Evolutionary conservation across 2,329 filamentous ascomycete species (phyloP).

Genomic region (Hypoxylon sp.): DNA sequence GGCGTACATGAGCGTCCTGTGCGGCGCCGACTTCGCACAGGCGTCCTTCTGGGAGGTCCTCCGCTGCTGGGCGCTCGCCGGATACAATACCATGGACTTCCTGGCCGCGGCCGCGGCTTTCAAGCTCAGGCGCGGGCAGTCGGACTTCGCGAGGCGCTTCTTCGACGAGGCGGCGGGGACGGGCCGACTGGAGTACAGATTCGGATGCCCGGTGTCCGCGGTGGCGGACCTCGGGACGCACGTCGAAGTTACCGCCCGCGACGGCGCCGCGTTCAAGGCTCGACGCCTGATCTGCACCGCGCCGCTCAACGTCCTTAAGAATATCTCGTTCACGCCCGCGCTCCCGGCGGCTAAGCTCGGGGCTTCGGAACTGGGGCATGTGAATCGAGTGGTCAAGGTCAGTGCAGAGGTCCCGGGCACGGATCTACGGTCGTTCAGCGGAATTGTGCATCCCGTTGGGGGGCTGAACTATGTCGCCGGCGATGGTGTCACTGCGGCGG

Average conservation of each 20-base stretch:
- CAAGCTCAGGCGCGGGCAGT: slow-evolving; percentile 60
- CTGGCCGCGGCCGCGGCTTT: slow-evolving; percentile 57
- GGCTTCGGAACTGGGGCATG: background rate
- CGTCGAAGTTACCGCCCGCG: background rate
- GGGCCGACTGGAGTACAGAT: slow-evolving; percentile 56
- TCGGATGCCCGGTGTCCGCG: slow-evolving; percentile 54
- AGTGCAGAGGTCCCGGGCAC: background rate
- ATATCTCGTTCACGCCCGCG: background rate
- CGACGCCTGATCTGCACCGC: background rate
- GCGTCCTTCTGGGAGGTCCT: slow-evolving; percentile 62
- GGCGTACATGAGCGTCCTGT: slow-evolving; percentile 58
- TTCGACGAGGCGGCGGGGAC: slow-evolving; percentile 58
- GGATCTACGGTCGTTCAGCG: background rate
- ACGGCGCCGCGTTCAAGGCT: background rate
- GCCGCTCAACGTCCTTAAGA: background rate
- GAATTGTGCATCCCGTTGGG: slow-evolving; percentile 47
- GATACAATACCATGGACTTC: slow-evolving; percentile 56
- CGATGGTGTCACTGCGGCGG: slow-evolving; percentile 59
- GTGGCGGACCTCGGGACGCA: background rate
- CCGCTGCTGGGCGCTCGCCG: slow-evolving; percentile 61
- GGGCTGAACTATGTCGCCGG: slow-evolving; percentile 59
- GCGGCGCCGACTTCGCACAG: slow-evolving; percentile 57
- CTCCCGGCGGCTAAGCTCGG: background rate
- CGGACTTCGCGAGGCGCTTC: slow-evolving; percentile 59
- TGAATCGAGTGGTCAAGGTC: background rate